Evolutionary conservation across 2,329 filamentous ascomycete species (phyloP).

Genomic region (Aquanectria penicillioides): DNA sequence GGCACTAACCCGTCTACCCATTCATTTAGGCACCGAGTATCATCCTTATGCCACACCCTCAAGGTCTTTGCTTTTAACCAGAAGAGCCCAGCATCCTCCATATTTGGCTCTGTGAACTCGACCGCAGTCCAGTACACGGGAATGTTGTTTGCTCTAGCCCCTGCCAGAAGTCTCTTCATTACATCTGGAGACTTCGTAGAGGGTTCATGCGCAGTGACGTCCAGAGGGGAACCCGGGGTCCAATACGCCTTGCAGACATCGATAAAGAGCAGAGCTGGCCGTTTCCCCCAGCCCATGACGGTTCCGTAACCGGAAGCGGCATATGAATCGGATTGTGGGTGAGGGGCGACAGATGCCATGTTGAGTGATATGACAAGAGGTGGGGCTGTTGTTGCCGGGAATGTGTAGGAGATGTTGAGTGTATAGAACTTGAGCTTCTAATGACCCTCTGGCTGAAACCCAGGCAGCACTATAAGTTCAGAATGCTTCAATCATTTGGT

Average conservation of each 20-base stretch:
- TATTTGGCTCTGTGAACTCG: constrained; percentile 53
- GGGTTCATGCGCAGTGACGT: constrained; percentile 14
- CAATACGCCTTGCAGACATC: constrained; percentile 60
- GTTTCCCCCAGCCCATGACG: constrained; percentile 55
- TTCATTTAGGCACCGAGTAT: constrained; percentile 49
- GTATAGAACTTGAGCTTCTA: not conserved
- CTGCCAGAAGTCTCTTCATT: constrained; percentile 51
- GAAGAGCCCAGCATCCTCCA: constrained; percentile 57
- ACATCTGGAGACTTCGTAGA: constrained; percentile 45
- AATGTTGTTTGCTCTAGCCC: constrained; percentile 49
- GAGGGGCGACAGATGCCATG: constrained; percentile 4
- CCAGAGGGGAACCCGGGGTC: constrained; percentile 52
- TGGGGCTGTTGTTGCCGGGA: too few relatives aligned
- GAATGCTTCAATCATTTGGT: not conserved
- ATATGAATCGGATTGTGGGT: constrained; percentile 34
- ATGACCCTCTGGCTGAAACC: not conserved
- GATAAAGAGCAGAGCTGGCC: constrained; percentile 55
- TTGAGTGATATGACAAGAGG: too few relatives aligned
- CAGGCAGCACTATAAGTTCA: too few relatives aligned
- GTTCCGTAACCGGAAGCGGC: constrained; percentile 50
- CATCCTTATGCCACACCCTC: constrained; percentile 52
- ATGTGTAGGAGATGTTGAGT: too few relatives aligned
- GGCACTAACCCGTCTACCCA: constrained; percentile 54
- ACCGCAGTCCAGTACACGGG: constrained; percentile 57
- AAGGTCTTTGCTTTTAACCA: constrained; percentile 54